These are phyloP conservation scores for Teratosphaeria zuluensis DNA, from an alignment of 2,329 filamentous ascomycete genomes.

Conservation along the genomic window DNA sequence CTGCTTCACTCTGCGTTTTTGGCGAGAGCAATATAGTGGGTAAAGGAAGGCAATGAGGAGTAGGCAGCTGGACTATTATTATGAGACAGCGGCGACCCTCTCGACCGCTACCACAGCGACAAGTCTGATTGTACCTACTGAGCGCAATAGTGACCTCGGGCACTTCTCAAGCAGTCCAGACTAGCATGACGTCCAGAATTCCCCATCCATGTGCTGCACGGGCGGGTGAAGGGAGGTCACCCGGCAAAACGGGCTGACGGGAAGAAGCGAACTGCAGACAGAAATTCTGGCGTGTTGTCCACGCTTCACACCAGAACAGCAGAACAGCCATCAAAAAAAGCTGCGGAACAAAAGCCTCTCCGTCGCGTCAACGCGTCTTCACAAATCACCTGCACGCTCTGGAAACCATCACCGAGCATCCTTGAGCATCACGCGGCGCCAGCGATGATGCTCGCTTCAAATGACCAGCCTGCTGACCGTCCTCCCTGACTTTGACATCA, in stretches of 20 bases:
- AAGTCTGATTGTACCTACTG: neutral
- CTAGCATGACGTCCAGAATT: neutral
- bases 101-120: neutral
- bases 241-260: neutral
- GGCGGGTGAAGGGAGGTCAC: neutral
- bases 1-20: neutral
- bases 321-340: neutral
- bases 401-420: neutral
- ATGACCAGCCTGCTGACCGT: slow-evolving; percentile 84
- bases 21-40: neutral
- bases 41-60: neutral
- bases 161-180: neutral
- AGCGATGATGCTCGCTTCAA: slow-evolving; percentile 22
- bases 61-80: neutral
- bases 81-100: neutral
- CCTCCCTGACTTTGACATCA: slow-evolving; percentile 67
- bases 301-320: neutral
- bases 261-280: neutral
- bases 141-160: neutral
- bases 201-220: neutral
- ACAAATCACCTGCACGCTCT: neutral
- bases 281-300: neutral
- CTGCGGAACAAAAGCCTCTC: neutral
- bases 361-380: neutral
- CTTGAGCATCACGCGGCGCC: slow-evolving; percentile 7